A percentile compares a stretch with the other conserved stretches of the same genome.
phyloP scores from a whole-genome alignment of 2,329 filamentous ascomycete genomes.

The Pestalotiopsis sp. region DNA sequence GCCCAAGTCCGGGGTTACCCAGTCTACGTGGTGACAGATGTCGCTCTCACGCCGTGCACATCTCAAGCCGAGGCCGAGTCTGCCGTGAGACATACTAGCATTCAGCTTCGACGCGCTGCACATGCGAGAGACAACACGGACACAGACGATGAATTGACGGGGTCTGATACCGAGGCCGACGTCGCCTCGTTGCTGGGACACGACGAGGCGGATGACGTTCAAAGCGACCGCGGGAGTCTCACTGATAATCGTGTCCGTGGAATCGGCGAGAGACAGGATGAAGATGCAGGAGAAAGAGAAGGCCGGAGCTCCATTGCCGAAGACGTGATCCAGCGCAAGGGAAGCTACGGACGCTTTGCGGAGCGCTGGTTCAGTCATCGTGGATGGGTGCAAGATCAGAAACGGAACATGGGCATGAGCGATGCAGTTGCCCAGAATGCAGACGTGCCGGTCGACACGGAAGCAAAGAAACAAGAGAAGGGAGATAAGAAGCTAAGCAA shows the following conservation, averaged over 20 bases:
- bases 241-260: constrained; percentile 20
- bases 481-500: constrained; percentile 30
- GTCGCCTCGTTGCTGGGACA: constrained; percentile 38
- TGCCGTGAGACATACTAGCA: constrained; percentile 66
- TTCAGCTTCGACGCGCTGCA: constrained; percentile 40
- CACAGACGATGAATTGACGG: constrained; percentile 26
- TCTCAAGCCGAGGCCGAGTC: constrained; percentile 74
- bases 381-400: constrained; percentile 76
- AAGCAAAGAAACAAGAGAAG: constrained; percentile 18
- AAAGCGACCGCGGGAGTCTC: constrained; percentile 27
- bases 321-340: constrained; percentile 82
- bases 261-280: constrained; percentile 25
- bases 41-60: constrained; percentile 85
- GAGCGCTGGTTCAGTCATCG: constrained; percentile 88
- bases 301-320: constrained; percentile 72
- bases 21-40: constrained; percentile 85
- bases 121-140: constrained; percentile 10
- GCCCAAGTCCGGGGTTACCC: constrained; percentile 82
- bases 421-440: constrained; percentile 28
- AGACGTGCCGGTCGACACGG: constrained; percentile 18
- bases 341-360: constrained; percentile 87
- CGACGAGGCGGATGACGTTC: constrained; percentile 31
- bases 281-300: constrained; percentile 21
- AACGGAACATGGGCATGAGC: constrained; percentile 71
- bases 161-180: constrained; percentile 51